These are phyloP conservation scores for Kockovaella imperatae DNA, from an alignment of 768 basidiomycete genomes.

Conservation along the genomic window DNA sequence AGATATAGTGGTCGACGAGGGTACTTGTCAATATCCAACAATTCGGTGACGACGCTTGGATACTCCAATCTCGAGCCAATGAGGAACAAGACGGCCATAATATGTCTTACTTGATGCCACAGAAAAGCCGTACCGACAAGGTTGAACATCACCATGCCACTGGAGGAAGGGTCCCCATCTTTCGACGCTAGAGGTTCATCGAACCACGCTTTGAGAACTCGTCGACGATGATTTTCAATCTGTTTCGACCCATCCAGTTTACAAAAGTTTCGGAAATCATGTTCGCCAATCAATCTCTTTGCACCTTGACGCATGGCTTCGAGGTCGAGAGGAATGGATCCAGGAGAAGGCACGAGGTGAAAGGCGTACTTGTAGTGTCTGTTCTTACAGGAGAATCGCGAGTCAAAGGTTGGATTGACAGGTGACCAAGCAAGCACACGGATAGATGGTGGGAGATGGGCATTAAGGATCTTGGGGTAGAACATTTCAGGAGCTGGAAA, in stretches of 20 bases:
- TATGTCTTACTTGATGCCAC: conserved; percentile 92
- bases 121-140: conserved; percentile 81
- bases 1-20: conserved; percentile 71
- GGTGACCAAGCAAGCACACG: conserved; percentile 92
- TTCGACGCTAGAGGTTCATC: too few species aligned
- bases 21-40: conserved; percentile 58
- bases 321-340: conserved; percentile 55
- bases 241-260: conserved; percentile 89
- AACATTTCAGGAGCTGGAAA: conserved; percentile 53
- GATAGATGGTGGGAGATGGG: conserved; percentile 78
- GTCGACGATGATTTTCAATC: conserved; percentile 67
- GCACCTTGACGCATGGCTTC: conserved; percentile 69
- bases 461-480: conserved; percentile 75
- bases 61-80: conserved; percentile 72
- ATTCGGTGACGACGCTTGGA: conserved; percentile 59
- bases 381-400: conserved; percentile 74
- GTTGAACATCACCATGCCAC: conserved; percentile 63
- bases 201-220: conserved; percentile 55
- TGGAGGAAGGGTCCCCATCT: conserved; percentile 18
- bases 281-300: conserved; percentile 64
- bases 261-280: conserved; percentile 94
- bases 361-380: conserved; percentile 99
- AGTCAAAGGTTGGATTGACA: conserved; percentile 66
- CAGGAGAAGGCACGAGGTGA: conserved; percentile 46
- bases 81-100: conserved; percentile 84